These are phyloP conservation scores for Neonectria neomacrospora DNA, from an alignment of 2,329 filamentous ascomycete species.

Conservation along the genomic window DNA sequence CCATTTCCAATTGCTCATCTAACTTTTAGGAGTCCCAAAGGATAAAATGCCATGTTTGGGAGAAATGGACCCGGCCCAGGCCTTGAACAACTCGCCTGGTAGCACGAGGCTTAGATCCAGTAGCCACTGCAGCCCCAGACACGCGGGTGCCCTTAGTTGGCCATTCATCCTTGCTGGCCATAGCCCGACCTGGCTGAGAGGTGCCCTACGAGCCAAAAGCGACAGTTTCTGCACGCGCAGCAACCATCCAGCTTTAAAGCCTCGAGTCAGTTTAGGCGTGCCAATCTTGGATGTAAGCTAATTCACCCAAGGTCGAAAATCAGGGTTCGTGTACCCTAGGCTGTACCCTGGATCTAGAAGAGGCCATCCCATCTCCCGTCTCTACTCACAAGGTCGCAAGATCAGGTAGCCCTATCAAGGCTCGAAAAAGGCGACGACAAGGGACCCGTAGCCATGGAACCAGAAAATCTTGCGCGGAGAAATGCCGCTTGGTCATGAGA, in stretches of 20 bases:
- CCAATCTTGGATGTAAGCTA: neutral
- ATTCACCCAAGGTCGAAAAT: neutral
- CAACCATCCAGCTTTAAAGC: neutral
- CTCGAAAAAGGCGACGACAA: neutral
- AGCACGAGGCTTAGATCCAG: neutral
- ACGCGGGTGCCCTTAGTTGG: neutral
- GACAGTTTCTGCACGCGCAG: neutral
- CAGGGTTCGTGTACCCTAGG: neutral
- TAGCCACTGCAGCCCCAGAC: neutral
- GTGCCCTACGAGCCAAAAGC: neutral
- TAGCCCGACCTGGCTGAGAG: neutral
- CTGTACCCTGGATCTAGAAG: neutral
- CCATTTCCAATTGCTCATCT: neutral
- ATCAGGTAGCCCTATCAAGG: neutral
- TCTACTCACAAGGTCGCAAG: neutral
- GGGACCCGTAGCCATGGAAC: neutral
- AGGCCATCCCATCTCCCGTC: neutral
- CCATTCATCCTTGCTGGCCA: neutral
- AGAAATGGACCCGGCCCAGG: neutral
- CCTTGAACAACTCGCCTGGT: neutral
- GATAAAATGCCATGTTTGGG: neutral
- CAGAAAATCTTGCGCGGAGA: neutral
- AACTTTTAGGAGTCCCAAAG: conserved; percentile 1
- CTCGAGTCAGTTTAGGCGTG: neutral
- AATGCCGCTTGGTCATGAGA: neutral